Percentiles rank a stretch among this genome's conserved stretches.
These are phyloP conservation scores for Favolaschia claudopus DNA, from an alignment of 768 basidiomycete species.

Conservation along the genomic window DNA sequence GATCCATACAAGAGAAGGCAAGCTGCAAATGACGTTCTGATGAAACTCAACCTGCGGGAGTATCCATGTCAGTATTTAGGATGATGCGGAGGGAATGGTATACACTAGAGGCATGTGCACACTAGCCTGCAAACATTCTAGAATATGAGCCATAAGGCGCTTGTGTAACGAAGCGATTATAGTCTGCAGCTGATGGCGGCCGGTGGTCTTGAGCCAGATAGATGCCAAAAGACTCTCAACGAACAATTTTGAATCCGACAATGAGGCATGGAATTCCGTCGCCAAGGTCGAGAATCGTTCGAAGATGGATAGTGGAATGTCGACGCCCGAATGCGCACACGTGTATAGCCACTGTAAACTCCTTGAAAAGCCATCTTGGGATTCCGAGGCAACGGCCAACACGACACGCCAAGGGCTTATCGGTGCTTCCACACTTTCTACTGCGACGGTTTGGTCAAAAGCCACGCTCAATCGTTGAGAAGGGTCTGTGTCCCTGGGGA, in stretches of 20 bases:
- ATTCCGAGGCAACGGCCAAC: constrained; percentile 49
- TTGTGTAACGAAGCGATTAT: constrained; percentile 58
- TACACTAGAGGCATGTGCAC: constrained; percentile 46
- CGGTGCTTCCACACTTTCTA: constrained; percentile 36
- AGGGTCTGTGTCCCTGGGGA: constrained; percentile 59
- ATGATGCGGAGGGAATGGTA: constrained; percentile 24
- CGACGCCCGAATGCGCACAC: constrained; percentile 69
- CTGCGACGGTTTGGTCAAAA: constrained; percentile 38
- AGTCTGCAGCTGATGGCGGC: constrained; percentile 64
- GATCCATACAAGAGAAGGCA: constrained; percentile 76
- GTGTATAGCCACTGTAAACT: constrained; percentile 67
- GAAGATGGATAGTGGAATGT: constrained; percentile 62
- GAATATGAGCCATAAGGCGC: constrained; percentile 49
- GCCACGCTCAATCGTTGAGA: constrained; percentile 47
- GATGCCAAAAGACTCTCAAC: constrained; percentile 61
- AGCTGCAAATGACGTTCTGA: constrained; percentile 66
- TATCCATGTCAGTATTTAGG: neutral
- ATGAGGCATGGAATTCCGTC: constrained; percentile 42
- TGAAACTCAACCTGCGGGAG: constrained; percentile 51
- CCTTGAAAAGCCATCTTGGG: constrained; percentile 50
- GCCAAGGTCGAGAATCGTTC: constrained; percentile 54
- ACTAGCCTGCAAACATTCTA: constrained; percentile 42
- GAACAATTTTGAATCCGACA: constrained; percentile 57
- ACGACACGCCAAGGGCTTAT: constrained; percentile 67
- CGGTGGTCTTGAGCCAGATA: constrained; percentile 67